Base-by-base conservation (phyloP, 495 filamentous ascomycete genomes). In the Hypoxylon intermedium region DNA sequence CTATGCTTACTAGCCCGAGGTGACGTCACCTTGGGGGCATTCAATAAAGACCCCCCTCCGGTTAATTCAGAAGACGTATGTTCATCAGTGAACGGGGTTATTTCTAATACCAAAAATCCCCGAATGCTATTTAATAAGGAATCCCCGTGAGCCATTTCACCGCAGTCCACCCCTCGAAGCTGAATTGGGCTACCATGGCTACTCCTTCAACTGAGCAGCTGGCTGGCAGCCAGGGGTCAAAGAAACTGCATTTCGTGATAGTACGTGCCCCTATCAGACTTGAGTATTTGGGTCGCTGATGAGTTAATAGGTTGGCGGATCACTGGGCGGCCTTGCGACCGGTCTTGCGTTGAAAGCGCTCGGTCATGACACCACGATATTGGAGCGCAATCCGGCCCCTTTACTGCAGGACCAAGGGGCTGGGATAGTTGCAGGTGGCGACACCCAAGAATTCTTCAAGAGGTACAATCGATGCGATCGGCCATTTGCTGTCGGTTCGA, bases 341-440 rank as follows among this genome's bases (percentile, higher is more conserved):
- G 81, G 72, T n/a, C 71, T 83, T 16, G 76, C 78, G n/a, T 69
- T 85, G 18, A 78, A 77, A 46, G 67, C 72, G 0, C 75, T 82
- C 6, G 76, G 77, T 11, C 75, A 82, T 66, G 63, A 77, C 59
- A 78, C 79, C 23, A 77, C 72, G 1, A 82, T 87, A 41, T 75
- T 85, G 12, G 82, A 86, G 61, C 76, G 81, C 15, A 80, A 76
- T 36, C 68, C 75, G 0, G 68, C 64, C 1, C 67, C 77, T 1
- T 58, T 81, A 6, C 74, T 83, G 0, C 75, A 82, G 42, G 77
- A 82, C 61, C 80, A 84, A 70, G 83, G 83, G 12, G 83, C 83
- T 5, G 82, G 83, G 1, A 81, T 87, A 24, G 78, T 81, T 0
- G 77, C 77, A 6, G 77, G 79, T 0, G 70, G 72, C 2, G 67